phyloP scores from a whole-genome alignment of 208 protist genomes.

The Wallacemonas collosoma region DNA sequence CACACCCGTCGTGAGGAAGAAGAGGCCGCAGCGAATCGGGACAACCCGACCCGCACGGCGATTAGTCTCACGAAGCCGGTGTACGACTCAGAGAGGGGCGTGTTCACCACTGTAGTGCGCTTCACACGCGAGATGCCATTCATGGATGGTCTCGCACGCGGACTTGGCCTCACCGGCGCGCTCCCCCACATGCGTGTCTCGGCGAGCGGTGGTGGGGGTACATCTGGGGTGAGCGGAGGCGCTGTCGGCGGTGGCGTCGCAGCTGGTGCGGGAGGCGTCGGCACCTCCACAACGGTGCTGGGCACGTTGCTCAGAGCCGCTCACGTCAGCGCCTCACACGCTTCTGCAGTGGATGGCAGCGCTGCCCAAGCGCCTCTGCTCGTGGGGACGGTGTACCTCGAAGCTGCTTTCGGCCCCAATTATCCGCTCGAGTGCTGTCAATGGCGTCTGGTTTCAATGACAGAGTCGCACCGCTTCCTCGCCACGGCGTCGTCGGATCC shows the following conservation, averaged over 20 bases:
- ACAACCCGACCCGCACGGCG: conserved; percentile 16
- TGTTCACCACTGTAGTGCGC: not conserved
- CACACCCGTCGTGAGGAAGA: not conserved
- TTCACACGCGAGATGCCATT: conserved; percentile 15
- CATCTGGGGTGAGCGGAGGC: not conserved
- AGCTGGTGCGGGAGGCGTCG: not conserved
- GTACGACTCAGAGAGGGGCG: not conserved
- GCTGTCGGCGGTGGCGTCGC: not conserved
- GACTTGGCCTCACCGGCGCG: not conserved
- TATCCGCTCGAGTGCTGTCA: conserved; percentile 52
- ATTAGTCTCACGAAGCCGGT: conserved; percentile 9
- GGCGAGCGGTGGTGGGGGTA: not conserved
- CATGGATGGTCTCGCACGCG: conserved; percentile 3
- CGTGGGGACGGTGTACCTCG: conserved; percentile 30
- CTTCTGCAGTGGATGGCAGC: not conserved
- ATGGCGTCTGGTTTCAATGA: conserved; percentile 32
- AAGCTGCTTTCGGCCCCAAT: conserved; percentile 37
- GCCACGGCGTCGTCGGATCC: not conserved
- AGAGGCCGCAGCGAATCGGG: conserved; percentile 10
- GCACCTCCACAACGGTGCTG: not conserved
- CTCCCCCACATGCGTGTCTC: not conserved
- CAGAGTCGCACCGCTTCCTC: conserved; percentile 10
- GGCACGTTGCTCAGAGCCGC: not conserved
- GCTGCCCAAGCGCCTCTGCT: conserved; percentile 11
- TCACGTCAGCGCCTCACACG: not conserved